Percentiles rank a stretch among this genome's conserved stretches.
Conservation (phyloP, 257 asterid genomes). For the Paulownia fortunei region DNA sequence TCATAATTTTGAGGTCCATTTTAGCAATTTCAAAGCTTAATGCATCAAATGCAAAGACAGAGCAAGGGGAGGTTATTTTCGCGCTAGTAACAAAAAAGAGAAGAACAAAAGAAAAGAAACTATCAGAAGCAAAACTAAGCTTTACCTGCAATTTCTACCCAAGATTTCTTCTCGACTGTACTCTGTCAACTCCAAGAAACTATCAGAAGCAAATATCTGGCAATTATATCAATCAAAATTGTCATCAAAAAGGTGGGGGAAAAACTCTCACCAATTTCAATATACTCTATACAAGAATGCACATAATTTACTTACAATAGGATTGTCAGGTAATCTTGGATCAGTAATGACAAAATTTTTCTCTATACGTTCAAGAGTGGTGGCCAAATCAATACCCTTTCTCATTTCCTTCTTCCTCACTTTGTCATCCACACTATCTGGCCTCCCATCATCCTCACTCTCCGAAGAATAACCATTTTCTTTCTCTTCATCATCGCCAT, state of each 20-base stretch:
- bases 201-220: conserved; percentile 97
- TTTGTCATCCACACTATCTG: conserved; percentile 90
- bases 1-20: background rate
- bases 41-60: background rate
- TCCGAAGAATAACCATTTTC: conserved; percentile 51
- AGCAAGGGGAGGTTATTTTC: background rate
- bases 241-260: background rate
- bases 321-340: conserved; percentile 97
- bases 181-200: conserved; percentile 99
- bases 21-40: background rate
- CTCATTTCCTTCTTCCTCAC: conserved; percentile 97
- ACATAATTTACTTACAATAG: conserved; percentile 67
- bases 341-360: conserved; percentile 96
- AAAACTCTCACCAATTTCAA: background rate
- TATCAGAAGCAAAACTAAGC: background rate
- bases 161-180: conserved; percentile 94
- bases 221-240: conserved; percentile 14
- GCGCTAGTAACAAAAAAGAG: background rate
- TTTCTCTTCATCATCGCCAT: conserved; percentile 49
- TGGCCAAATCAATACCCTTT: conserved; percentile 98
- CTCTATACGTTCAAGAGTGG: conserved; percentile 98
- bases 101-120: background rate
- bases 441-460: conserved; percentile 69
- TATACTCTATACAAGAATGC: background rate
- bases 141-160: conserved; percentile 97